phyloP scores from a whole-genome alignment of 1,139 yeast species.

The Blastobotrys niveus region DNA sequence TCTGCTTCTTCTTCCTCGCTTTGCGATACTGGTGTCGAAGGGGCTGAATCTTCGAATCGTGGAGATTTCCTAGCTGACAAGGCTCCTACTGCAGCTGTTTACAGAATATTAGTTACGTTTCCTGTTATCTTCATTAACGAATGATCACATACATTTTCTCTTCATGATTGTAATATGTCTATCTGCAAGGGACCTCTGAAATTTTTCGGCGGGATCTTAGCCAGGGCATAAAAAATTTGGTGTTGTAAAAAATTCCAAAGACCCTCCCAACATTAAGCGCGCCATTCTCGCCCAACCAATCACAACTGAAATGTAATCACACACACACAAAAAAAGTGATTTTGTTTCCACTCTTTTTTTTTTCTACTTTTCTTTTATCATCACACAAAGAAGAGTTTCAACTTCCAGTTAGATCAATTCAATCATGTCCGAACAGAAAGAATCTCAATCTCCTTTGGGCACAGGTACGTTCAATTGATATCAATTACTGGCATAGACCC shows the following conservation, averaged over 20 bases:
- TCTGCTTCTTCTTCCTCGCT: too few relatives aligned
- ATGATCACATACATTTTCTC: conserved; percentile 8
- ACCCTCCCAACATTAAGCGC: too few relatives aligned
- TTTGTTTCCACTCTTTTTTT: not conserved
- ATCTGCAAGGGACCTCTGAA: too few relatives aligned
- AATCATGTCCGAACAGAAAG: conserved; percentile 23
- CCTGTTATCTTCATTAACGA: not conserved
- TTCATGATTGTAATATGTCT: conserved; percentile 7
- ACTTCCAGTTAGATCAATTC: not conserved
- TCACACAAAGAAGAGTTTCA: not conserved
- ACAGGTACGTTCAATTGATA: conserved; percentile 27
- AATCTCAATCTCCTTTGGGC: conserved; percentile 18
- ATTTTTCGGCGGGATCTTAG: too few relatives aligned
- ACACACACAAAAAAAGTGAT: too few relatives aligned
- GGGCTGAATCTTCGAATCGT: not conserved
- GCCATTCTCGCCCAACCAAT: too few relatives aligned
- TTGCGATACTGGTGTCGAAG: not conserved
- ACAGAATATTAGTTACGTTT: not conserved
- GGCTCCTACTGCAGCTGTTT: conserved; percentile 10
- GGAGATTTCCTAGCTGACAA: conserved; percentile 9
- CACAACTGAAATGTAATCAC: too few relatives aligned
- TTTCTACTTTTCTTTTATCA: not conserved
- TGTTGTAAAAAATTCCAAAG: too few relatives aligned
- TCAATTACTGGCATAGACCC: too few relatives aligned
- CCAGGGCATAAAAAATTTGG: too few relatives aligned